A percentile compares a stretch with the other conserved stretches of the same genome.
Conservation (phyloP, 164 flowering plant genomes). For the Piper betle region DNA sequence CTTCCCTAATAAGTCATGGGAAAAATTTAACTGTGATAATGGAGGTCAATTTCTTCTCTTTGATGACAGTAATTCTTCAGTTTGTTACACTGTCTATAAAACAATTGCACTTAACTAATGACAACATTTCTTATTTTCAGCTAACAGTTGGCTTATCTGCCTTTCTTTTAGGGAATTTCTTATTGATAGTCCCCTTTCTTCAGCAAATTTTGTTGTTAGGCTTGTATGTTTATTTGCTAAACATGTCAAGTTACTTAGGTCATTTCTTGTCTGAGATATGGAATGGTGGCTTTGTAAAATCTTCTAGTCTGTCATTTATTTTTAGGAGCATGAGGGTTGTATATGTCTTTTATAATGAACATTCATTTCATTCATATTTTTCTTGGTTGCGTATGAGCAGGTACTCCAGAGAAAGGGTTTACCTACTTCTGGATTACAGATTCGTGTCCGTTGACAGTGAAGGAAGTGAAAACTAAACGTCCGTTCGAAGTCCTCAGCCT, state of each 20-base stretch:
- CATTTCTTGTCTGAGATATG: too few relatives aligned
- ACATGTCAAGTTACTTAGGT: too few relatives aligned
- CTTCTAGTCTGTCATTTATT: neutral
- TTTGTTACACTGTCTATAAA: neutral
- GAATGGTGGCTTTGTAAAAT: neutral
- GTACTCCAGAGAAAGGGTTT: conserved; percentile 53
- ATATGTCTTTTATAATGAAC: neutral
- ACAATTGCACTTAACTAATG: too few relatives aligned
- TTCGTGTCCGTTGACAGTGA: conserved; percentile 81
- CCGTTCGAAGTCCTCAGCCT: conserved; percentile 96
- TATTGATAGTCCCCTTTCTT: too few relatives aligned
- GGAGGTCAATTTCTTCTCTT: conserved; percentile 33
- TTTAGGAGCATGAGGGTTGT: neutral
- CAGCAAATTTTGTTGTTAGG: too few relatives aligned
- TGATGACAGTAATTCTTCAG: neutral
- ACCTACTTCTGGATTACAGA: conserved; percentile 96
- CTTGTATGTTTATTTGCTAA: too few relatives aligned
- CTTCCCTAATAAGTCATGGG: conserved; percentile 84
- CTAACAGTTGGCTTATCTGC: neutral
- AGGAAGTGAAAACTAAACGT: conserved; percentile 43
- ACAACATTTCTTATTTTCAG: too few relatives aligned
- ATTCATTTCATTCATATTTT: neutral
- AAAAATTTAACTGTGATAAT: conserved; percentile 62
- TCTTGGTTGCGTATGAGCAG: conserved; percentile 20
- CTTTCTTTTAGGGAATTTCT: neutral